Conservation (phyloP, 345 rosid species). For the Eucalyptus camaldulensis region DNA sequence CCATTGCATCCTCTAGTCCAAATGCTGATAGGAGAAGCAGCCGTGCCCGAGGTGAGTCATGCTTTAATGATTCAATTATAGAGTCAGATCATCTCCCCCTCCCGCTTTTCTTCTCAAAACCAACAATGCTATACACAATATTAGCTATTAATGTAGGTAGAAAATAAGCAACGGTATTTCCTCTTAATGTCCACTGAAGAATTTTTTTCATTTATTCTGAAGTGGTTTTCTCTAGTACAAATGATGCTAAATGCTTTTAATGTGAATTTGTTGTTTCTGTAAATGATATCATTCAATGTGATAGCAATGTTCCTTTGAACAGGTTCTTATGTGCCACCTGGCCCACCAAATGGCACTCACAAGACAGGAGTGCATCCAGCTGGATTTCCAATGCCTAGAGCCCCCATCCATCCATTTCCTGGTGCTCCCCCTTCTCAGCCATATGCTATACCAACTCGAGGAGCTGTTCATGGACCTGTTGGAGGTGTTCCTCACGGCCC, state of each 20-base stretch:
- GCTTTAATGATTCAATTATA: background rate
- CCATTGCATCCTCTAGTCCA: constrained; percentile 35
- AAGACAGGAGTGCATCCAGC: constrained; percentile 87
- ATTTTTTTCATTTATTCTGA: background rate
- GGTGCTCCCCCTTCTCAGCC: constrained; percentile 90
- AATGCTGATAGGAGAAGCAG: constrained; percentile 80
- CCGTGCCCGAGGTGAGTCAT: constrained; percentile 62
- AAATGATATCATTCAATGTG: background rate
- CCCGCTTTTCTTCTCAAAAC: background rate
- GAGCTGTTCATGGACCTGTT: constrained; percentile 83
- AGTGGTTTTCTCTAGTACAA: background rate
- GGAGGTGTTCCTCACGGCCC: constrained; percentile 89
- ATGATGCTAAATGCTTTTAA: background rate
- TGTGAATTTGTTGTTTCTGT: background rate
- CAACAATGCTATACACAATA: background rate
- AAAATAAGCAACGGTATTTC: background rate
- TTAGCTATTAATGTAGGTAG: background rate
- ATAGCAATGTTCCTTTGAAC: background rate
- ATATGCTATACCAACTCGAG: constrained; percentile 91
- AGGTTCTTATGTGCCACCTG: constrained; percentile 77
- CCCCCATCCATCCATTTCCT: constrained; percentile 69
- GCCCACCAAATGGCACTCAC: constrained; percentile 79
- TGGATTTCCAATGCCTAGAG: constrained; percentile 81
- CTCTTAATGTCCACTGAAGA: background rate
- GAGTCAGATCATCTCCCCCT: background rate